Conservation (phyloP, 202 grass and related monocot genomes). For the Hordeum pubiflorum region DNA sequence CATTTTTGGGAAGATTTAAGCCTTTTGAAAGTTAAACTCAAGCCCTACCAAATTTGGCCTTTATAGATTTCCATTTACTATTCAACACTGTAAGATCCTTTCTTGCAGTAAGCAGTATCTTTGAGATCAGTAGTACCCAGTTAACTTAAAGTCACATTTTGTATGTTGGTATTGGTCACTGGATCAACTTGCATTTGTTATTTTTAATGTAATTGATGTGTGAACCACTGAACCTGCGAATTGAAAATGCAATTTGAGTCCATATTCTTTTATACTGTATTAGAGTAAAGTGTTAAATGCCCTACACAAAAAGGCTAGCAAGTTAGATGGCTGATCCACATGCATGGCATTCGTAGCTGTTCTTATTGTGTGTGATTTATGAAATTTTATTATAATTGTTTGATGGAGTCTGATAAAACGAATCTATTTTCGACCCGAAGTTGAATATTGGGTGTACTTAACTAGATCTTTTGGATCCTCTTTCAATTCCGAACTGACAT, state of each 20-base stretch:
- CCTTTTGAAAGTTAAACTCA: neutral
- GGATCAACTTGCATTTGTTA: neutral
- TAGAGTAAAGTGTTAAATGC: neutral
- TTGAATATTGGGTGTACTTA: neutral
- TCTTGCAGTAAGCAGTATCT: neutral
- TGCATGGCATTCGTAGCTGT: neutral
- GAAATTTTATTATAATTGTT: neutral
- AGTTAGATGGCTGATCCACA: neutral
- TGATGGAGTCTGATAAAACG: neutral
- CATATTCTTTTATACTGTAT: neutral
- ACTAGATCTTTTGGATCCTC: neutral
- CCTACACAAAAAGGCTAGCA: neutral
- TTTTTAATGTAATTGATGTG: neutral
- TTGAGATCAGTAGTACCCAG: neutral
- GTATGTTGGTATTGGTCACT: neutral
- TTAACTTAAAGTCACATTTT: neutral
- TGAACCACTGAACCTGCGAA: neutral
- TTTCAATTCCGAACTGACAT: neutral
- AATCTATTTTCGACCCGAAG: neutral
- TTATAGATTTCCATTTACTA: neutral
- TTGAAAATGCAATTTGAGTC: neutral
- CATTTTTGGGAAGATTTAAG: neutral
- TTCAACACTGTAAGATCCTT: neutral
- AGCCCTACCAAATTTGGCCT: neutral
- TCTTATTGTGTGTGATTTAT: neutral